Evolutionary conservation across 805 yeast species (phyloP), one percentile per base, ranked within the genome.

Genomic region (Metschnikowia lachancei): DNA sequence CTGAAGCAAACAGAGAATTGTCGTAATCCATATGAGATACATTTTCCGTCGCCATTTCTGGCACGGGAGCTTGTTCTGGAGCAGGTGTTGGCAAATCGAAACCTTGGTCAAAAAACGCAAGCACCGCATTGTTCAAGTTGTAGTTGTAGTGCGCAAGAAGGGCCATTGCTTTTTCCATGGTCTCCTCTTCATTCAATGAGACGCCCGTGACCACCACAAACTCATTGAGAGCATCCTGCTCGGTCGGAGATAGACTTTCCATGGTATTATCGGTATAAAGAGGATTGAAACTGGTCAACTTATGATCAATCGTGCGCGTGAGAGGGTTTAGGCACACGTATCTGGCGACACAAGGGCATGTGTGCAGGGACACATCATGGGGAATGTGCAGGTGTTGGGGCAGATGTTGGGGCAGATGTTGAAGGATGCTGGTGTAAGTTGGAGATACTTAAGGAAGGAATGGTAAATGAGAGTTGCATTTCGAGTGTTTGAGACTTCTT

Each of bases 101-200:
- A n/a, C 73, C 72, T 4, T 55, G 46, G 54, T 85, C 91, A 58
- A 82, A 82, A 59, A 74, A 85, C 41, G 80, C 72, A 3, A 83
- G 75, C 28, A 83, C 63, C 1, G 89, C 80, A 36, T 75, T 68
- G 55, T 83, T 87, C 41, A 85, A 58, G 55, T 82, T 75, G 82
- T 82, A 82, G 40, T 80, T 38, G 40, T 53, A 48, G 32, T 47
- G 46, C 3, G 47, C 12, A 10, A 55, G 55, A n/a, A 55, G 41
- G 9, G 54, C 49, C 12, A 47, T 36, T 3, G 54, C 53, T 18
- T 48, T 55, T 10, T 39, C 22, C 30, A 36, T 29, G 11, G 39
- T 45, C 5, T 49, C 57, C 5, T 44, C 50, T 1, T 50, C 53
- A n/a, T 52, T 55, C 13, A 51, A 32, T 4, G 50, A 39, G 16